These are phyloP conservation scores for Suillus tomentosus DNA, from an alignment of 768 basidiomycete species.

Conservation along the genomic window DNA sequence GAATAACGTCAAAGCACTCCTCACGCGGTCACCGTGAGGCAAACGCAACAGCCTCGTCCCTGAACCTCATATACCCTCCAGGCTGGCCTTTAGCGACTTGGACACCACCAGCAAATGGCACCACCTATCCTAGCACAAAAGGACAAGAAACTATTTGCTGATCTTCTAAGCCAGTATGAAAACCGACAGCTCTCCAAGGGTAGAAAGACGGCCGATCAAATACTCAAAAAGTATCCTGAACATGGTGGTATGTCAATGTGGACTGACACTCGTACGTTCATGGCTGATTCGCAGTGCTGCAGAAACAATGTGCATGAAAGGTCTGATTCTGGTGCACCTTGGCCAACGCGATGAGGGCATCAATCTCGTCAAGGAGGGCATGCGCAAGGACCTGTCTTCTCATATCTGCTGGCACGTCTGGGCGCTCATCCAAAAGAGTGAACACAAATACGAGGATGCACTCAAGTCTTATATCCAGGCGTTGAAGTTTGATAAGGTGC, in stretches of 20 bases:
- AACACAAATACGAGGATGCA: conserved; percentile 94
- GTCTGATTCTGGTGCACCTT: conserved; percentile 81
- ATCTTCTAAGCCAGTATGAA: conserved; percentile 87
- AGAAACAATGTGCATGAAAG: conserved; percentile 98
- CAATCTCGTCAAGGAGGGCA: conserved; percentile 82
- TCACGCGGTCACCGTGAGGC: conserved; percentile 10
- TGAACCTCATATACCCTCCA: conserved; percentile 3
- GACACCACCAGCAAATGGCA: conserved; percentile 20
- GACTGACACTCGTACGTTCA: neutral
- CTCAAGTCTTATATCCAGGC: conserved; percentile 92
- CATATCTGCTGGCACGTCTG: conserved; percentile 99
- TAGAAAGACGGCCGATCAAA: conserved; percentile 87
- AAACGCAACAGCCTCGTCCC: conserved; percentile 2
- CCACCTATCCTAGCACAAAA: conserved; percentile 63
- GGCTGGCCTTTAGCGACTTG: neutral
- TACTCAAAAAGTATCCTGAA: conserved; percentile 93
- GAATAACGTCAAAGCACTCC: neutral
- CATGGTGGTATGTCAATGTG: conserved; percentile 80
- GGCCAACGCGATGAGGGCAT: conserved; percentile 80
- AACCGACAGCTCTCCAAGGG: conserved; percentile 86
- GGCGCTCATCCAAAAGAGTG: conserved; percentile 90
- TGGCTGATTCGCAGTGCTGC: conserved; percentile 12
- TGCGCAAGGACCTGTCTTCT: conserved; percentile 77
- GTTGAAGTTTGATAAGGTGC: conserved; percentile 84
- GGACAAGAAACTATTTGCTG: conserved; percentile 84